Evolutionary conservation across 148 eudicot genomes (phyloP).

Genomic region (Fallopia convolvulus): DNA sequence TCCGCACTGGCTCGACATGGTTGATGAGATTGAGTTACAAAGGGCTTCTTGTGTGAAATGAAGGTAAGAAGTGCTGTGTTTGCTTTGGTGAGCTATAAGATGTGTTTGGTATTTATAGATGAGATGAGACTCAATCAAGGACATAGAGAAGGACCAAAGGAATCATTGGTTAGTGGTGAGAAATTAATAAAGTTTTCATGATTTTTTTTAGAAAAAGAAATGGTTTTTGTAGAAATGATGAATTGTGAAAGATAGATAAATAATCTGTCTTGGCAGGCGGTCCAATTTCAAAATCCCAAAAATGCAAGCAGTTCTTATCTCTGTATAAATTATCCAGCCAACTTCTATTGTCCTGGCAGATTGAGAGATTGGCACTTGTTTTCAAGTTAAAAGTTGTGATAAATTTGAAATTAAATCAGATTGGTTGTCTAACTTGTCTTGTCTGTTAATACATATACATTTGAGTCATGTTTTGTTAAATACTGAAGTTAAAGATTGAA

Average conservation of each 20-base stretch:
- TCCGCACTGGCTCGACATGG: constrained; percentile 17
- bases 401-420: too few relatives aligned
- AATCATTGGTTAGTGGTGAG: background rate
- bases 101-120: constrained; percentile 28
- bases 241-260: background rate
- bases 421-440: too few relatives aligned
- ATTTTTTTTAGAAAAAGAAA: background rate
- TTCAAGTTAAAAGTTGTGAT: too few relatives aligned
- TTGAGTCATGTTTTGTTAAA: too few relatives aligned
- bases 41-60: background rate
- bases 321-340: too few relatives aligned
- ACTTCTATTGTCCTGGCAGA: too few relatives aligned
- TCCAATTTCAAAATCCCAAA: background rate
- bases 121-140: background rate
- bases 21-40: constrained; percentile 6
- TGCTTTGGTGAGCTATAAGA: constrained; percentile 2
- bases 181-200: background rate
- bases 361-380: too few relatives aligned
- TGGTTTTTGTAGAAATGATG: background rate
- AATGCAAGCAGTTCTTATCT: background rate
- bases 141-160: constrained; percentile 1
- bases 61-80: background rate
- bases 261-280: background rate
- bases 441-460: too few relatives aligned
- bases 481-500: too few relatives aligned